Evolutionary conservation across 495 filamentous ascomycete genomes (phyloP), one percentile per base, ranked within the genome.

Genomic region (Aspergillus taichungensis): DNA sequence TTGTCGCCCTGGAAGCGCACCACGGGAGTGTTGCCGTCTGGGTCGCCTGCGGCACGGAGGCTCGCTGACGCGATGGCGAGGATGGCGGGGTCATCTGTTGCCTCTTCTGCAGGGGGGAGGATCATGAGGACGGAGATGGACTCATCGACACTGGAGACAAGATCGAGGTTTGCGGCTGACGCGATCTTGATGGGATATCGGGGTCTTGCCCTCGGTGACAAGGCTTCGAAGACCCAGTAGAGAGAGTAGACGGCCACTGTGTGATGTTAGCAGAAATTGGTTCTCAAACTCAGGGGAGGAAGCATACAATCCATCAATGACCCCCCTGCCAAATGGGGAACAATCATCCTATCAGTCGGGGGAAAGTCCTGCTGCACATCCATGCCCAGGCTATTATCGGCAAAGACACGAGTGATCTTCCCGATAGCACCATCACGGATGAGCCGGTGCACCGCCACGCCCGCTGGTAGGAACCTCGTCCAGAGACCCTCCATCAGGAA

Each of bases 401-500:
- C 81, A 54, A 77, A 71, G 5, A 82, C 79, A 31, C 84, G 72
- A 41, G 77, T 73, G 2, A 90, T 77, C 5, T 72, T 70, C 11
- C 87, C 86, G 41, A 92, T 76, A 32, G 57, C 69, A 5, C 80
- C 79, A 0, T 71, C 63, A 31, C 66, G 61, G 30, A 87, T 73
- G 53, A 83, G 50, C 38, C 83, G 69, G 30, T 80, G 61, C 24
- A 90, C 63, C 60, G 84, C 75, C 52, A 77, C 74, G 48, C 73
- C 78, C 0, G 85, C 56, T 0, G 87, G 87, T 62, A 87, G 84
- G 61, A 82, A 85, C 13, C 87, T 62, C 24, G 85, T 89, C 87
- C 87, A 92, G 29, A 91, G 80, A 7, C 85, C 86, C 67, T 94
- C 87, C 82, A 89, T 88, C 34, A 94, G 58, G 64, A 90, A 90